Evolutionary conservation across 2,329 filamentous ascomycete species (phyloP).

Genomic region (Knufia fluminis): DNA sequence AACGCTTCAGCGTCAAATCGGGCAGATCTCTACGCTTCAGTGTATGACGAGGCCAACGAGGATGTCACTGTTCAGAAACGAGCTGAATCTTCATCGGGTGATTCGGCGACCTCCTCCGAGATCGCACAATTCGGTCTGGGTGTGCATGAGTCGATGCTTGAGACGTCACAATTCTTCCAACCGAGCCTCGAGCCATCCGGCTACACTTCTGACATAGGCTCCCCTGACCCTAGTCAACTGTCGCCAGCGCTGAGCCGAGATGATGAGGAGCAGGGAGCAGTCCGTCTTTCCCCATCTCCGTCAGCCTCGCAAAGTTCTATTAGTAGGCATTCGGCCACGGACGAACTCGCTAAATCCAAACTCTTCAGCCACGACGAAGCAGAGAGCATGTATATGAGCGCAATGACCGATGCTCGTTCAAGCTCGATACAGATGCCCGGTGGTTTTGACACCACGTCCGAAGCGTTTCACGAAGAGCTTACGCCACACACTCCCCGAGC

Average conservation of each 20-base stretch:
- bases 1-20: background rate
- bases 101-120: conserved; percentile 2
- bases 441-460: conserved; percentile 18
- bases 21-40: background rate
- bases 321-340: conserved; percentile 8
- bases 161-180: conserved; percentile 5
- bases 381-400: conserved; percentile 48
- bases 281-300: background rate
- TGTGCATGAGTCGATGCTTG: conserved; percentile 6
- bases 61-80: background rate
- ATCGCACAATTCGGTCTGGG: background rate
- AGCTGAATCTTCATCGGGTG: background rate
- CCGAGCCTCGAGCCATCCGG: background rate
- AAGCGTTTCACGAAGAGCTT: conserved; percentile 11
- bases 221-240: background rate
- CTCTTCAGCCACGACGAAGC: conserved; percentile 42
- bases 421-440: conserved; percentile 1
- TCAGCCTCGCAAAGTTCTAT: background rate
- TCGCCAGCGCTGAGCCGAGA: background rate
- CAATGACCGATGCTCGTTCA: conserved; percentile 36
- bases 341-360: conserved; percentile 38
- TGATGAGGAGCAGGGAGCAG: background rate
- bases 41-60: background rate
- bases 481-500: conserved; percentile 33
- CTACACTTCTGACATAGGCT: background rate